phyloP scores from a whole-genome alignment of 2,329 filamentous ascomycete species.

The Sodiomyces alkalinus region DNA sequence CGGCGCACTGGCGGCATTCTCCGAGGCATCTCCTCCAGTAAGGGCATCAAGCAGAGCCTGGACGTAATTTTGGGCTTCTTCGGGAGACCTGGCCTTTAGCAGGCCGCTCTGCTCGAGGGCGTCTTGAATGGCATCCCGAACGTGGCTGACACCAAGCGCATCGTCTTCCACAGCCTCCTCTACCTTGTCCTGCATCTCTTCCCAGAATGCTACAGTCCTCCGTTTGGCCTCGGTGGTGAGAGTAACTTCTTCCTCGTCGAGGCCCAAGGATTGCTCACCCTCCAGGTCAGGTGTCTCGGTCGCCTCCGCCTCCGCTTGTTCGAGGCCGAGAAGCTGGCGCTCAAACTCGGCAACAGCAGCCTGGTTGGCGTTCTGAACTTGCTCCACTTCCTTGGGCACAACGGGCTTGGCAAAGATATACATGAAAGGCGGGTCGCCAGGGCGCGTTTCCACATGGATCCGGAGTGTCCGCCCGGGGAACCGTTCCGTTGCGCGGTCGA shows the following conservation, averaged over 20 bases:
- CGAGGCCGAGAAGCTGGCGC: constrained; percentile 39
- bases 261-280: constrained; percentile 1
- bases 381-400: constrained; percentile 51
- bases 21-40: constrained; percentile 13
- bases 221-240: constrained; percentile 7
- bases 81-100: constrained; percentile 25
- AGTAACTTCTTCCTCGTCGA: constrained; percentile 7
- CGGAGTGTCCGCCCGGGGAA: constrained; percentile 68
- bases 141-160: constrained; percentile 32
- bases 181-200: constrained; percentile 37
- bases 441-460: constrained; percentile 66
- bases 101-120: constrained; percentile 40
- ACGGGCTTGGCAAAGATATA: constrained; percentile 87
- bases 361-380: constrained; percentile 55
- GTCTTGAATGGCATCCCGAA: constrained; percentile 38
- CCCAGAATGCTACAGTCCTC: constrained; percentile 28
- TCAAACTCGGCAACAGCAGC: constrained; percentile 56
- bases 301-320: constrained; percentile 13
- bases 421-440: constrained; percentile 48
- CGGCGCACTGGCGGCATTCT: too few relatives aligned
- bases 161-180: constrained; percentile 44
- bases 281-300: constrained; percentile 7
- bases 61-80: constrained; percentile 32
- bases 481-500: constrained; percentile 58
- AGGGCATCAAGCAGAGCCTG: constrained; percentile 34